Base-by-base conservation (phyloP, 169 alveolate species). In the Eimeria zaria region DNA sequence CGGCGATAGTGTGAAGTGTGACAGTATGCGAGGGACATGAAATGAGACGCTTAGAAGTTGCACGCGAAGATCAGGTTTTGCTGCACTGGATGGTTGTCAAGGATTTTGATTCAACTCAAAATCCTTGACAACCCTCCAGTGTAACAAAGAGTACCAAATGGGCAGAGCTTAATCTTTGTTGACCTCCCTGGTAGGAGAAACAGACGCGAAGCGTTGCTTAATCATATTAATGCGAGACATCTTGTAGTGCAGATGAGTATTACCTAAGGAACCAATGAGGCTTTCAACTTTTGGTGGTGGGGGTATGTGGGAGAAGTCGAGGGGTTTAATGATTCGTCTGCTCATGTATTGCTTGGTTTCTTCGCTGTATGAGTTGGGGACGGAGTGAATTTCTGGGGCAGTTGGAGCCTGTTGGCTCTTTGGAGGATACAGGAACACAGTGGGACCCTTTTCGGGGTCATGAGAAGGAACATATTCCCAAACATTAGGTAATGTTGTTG, bases 291-390 rank as follows among this genome's bases (percentile, higher is more conserved):
- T 71, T 48, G 95, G 95, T 39, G 95, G 95, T 8, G 95, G 95
- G 44, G 95, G 95, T 58, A 89, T 89, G 74, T 27, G 95, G 20
- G 95, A 89, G 74, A 89, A 89, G 87, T 89, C 95, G 12, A 89
- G 95, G 7, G 95, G 95, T 48, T 89, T 89, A 7, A 89, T 46
- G 22, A 69, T 69, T 24, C 87, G 84, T 41, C 74, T 87, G 93
- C 30, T 55, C 53, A 71, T 53, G 30, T 18, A 89, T 20, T n/a
- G 87, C 73, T 22, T 48, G 48, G 69, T 3, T 27, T 30, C 84
- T 1, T 44, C 71, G 51, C n/a, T 48, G 41, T 36, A 39, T 11
- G 48, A 41, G 53, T 22, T 33, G 41, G 55, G 76, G 27, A 30
- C 44, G 62, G 36, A 39, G n/a, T 33, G 62, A 48, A 46, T 69